Evolutionary conservation across 176 grass and related monocot species (phyloP), one percentile per base, ranked within the genome.

Genomic region (Stipa capillata): DNA sequence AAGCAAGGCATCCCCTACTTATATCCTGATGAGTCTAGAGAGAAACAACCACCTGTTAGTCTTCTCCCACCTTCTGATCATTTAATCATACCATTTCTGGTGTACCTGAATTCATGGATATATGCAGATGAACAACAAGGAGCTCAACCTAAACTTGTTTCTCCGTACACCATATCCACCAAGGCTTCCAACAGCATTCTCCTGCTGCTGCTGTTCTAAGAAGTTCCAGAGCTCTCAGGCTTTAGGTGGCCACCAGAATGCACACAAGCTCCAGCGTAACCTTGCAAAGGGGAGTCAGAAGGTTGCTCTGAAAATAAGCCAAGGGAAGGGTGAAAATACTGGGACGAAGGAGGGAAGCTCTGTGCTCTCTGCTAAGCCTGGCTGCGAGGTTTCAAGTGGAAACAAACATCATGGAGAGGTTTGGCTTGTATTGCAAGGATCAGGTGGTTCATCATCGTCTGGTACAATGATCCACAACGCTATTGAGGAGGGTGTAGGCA

Each of bases 181-280:
- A 28, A 81, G 20, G 16, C 21, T 77, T 45, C 40, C 3, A 7
- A 50, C 32, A 37, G 44, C 1, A 14, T 70, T 87, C 47, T 82
- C 7, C 10, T 77, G 62, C 44, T 60, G 63, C 24, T 82, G 62
- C 52, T 82, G 78, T 39, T 53, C 40, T 67, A 82, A 61, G 63
- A 76, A 80, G 69, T 75, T 76, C 52, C 15, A n/a, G 34, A 62
- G 42, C 73, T 76, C 62, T 40, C 72, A 82, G 53, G 72, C 62
- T 20, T 74, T 82, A 49, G 51, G 62, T 50, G 25, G 63, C 62
- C 85, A 82, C 85, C 79, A 82, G 71, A 77, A 71, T 69, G 52
- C 62, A 0, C 72, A 87, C 52, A 87, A 70, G 52, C 42, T 87
- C 21, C 51, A 76, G 42, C 28, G 28, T 31, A 81, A 24, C 21